Percentiles rank a stretch among this genome's conserved stretches.
Evolutionary conservation across 192 early-diverging fungal genomes (phyloP).

Genomic region (Podila clonocystis): DNA sequence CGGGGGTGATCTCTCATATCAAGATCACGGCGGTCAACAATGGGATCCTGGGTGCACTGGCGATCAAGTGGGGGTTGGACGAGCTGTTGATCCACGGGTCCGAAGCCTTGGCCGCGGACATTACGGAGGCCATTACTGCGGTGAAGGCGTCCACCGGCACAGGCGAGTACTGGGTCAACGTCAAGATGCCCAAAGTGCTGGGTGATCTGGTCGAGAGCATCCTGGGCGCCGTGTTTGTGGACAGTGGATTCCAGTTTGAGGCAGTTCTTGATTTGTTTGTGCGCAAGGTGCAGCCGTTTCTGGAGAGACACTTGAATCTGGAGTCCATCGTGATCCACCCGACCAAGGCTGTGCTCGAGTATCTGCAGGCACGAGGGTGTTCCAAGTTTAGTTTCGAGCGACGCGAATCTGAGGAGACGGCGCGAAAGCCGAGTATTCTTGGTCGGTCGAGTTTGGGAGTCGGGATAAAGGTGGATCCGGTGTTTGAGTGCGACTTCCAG

Average conservation of each 20-base stretch:
- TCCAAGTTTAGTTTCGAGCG: constrained; percentile 16
- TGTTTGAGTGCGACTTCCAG: neutral
- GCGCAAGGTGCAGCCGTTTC: constrained; percentile 45
- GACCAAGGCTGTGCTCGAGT: constrained; percentile 35
- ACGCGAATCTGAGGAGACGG: neutral
- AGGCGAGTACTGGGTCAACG: constrained; percentile 79
- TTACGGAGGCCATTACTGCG: neutral
- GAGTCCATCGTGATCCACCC: constrained; percentile 61
- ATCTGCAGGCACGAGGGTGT: constrained; percentile 58
- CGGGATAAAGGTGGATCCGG: neutral
- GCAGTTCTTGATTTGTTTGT: constrained; percentile 25
- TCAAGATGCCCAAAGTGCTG: constrained; percentile 85
- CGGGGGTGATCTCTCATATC: constrained; percentile 79
- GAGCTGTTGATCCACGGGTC: constrained; percentile 55
- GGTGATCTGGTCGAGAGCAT: constrained; percentile 89
- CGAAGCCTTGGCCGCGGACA: neutral
- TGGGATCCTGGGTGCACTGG: constrained; percentile 79
- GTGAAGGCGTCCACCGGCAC: neutral
- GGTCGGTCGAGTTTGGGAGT: neutral
- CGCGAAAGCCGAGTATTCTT: neutral
- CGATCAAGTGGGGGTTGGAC: constrained; percentile 72
- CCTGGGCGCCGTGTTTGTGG: constrained; percentile 86
- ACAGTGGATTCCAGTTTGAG: constrained; percentile 66
- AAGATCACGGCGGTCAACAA: constrained; percentile 89
- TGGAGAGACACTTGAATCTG: constrained; percentile 55